A percentile compares a stretch with the other conserved stretches of the same genome.
Evolutionary conservation across 345 rosid species (phyloP).

Genomic region (Brassica juncea): DNA sequence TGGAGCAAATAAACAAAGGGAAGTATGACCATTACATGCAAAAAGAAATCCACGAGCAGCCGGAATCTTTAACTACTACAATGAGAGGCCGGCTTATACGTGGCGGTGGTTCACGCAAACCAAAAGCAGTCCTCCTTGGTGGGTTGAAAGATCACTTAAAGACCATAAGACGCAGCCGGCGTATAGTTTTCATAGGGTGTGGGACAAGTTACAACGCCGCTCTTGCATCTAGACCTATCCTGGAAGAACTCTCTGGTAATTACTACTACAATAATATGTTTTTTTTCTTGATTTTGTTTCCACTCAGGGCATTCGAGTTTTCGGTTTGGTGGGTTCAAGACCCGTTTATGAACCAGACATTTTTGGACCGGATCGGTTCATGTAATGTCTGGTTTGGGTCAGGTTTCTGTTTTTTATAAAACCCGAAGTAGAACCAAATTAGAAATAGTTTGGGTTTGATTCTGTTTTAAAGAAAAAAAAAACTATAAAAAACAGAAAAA

Average conservation of each 20-base stretch:
- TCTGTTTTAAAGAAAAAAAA: too few species aligned
- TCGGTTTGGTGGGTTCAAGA: too few species aligned
- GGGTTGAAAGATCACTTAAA: slow-evolving; percentile 93
- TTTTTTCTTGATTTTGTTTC: background rate
- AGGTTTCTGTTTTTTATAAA: too few species aligned
- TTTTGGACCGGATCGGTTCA: too few species aligned
- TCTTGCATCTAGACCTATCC: slow-evolving; percentile 87
- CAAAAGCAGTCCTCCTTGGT: slow-evolving; percentile 86
- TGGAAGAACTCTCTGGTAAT: slow-evolving; percentile 95
- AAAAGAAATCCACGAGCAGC: slow-evolving; percentile 98
- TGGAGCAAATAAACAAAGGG: slow-evolving; percentile 95
- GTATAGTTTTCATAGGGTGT: slow-evolving; percentile 89
- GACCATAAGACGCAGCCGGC: slow-evolving; percentile 91
- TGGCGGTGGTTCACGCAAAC: slow-evolving; percentile 73
- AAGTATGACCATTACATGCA: slow-evolving; percentile 92
- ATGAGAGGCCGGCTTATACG: slow-evolving; percentile 96
- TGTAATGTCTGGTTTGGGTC: too few species aligned
- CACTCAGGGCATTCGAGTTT: background rate
- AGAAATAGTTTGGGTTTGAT: too few species aligned
- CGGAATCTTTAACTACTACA: slow-evolving; percentile 91
- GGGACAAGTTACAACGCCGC: slow-evolving; percentile 99
- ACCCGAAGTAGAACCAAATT: too few species aligned
- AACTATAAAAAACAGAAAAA: too few species aligned
- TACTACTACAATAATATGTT: slow-evolving; percentile 13
- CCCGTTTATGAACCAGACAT: too few species aligned